Evolutionary conservation across 345 rosid genomes (phyloP).

Genomic region (Psidium friedrichsthalianum): DNA sequence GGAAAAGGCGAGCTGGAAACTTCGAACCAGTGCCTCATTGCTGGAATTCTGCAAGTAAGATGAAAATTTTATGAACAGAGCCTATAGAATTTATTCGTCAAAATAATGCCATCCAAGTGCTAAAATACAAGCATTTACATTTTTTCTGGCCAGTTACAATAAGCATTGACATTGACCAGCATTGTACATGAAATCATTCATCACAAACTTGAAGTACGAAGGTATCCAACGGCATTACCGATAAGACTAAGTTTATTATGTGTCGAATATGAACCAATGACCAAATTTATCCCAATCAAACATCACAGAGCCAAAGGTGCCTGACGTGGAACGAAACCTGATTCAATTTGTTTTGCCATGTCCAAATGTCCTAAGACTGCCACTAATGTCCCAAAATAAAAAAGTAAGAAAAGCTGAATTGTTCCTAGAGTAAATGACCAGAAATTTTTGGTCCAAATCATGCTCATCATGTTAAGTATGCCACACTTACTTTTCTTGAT

Average conservation of each 20-base stretch:
- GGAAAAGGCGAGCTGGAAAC: constrained; percentile 91
- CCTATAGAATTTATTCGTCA: not conserved
- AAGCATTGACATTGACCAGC: not conserved
- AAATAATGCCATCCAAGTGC: not conserved
- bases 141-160: not conserved
- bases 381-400: not conserved
- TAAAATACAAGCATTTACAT: not conserved
- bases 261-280: not conserved
- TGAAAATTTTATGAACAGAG: not conserved
- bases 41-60: constrained; percentile 65
- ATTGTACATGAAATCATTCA: not conserved
- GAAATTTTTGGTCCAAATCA: not conserved
- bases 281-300: not conserved
- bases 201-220: not conserved
- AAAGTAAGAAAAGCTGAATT: not conserved
- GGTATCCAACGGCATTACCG: not conserved
- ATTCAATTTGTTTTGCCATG: not conserved
- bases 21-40: constrained; percentile 59
- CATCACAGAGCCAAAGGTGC: not conserved
- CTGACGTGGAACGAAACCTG: not conserved
- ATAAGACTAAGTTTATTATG: not conserved
- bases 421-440: not conserved
- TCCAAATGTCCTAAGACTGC: not conserved
- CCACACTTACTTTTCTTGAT: not conserved
- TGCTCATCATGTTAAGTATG: not conserved